These are phyloP conservation scores for Candolleomyces efflorescens DNA, from an alignment of 768 basidiomycete genomes.

Conservation along the genomic window DNA sequence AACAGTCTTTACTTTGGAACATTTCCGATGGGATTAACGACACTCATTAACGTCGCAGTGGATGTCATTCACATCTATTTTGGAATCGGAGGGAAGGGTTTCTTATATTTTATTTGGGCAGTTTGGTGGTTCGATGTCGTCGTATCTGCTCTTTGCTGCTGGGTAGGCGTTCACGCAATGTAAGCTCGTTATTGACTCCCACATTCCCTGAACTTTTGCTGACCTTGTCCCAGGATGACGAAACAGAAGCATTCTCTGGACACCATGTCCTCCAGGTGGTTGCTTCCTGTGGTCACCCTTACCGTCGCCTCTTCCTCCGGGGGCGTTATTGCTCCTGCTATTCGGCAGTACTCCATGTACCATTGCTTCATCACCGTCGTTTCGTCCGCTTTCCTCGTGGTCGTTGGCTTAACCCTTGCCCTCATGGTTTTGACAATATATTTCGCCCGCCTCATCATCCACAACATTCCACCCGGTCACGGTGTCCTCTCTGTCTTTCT, in stretches of 20 bases:
- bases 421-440: conserved; percentile 67
- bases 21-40: conserved; percentile 59
- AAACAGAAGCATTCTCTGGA: conserved; percentile 51
- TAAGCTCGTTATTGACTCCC: conserved; percentile 26
- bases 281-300: conserved; percentile 72
- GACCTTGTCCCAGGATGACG: conserved; percentile 40
- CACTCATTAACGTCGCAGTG: conserved; percentile 50
- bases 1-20: conserved; percentile 40
- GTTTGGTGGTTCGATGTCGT: conserved; percentile 68
- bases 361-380: conserved; percentile 54
- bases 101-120: conserved; percentile 55
- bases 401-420: conserved; percentile 53
- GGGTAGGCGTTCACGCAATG: conserved; percentile 65
- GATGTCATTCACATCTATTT: conserved; percentile 39
- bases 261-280: conserved; percentile 60
- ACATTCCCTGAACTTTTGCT: neutral
- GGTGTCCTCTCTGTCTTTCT: conserved; percentile 60
- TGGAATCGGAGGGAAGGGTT: conserved; percentile 44
- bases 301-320: conserved; percentile 70
- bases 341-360: conserved; percentile 39
- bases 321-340: conserved; percentile 47
- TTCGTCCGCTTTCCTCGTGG: conserved; percentile 49
- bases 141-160: conserved; percentile 53
- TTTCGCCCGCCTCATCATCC: conserved; percentile 50
- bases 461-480: conserved; percentile 47